These are phyloP conservation scores for Ganoderma lingzhi DNA, from an alignment of 1,284 basidiomycete genomes.

Conservation along the genomic window DNA sequence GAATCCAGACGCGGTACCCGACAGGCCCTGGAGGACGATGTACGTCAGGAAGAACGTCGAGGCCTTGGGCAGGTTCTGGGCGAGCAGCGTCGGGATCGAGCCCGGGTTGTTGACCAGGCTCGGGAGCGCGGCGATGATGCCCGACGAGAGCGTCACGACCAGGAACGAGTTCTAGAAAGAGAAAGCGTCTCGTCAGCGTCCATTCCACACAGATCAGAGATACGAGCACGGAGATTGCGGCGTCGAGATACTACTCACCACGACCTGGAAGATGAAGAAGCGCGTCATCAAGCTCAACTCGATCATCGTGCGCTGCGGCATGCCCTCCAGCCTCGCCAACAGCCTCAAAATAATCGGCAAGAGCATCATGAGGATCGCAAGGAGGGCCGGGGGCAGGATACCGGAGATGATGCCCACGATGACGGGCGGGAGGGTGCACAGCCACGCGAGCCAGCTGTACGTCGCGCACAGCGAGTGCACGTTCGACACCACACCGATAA, in stretches of 20 bases:
- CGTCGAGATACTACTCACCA: slow-evolving; percentile 67
- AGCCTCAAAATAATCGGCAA: slow-evolving; percentile 87
- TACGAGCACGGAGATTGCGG: no score
- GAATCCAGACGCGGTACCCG: slow-evolving; percentile 82
- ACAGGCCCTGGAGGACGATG: slow-evolving; percentile 74
- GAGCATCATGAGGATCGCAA: slow-evolving; percentile 92
- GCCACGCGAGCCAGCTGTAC: slow-evolving; percentile 83
- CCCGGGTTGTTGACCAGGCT: slow-evolving; percentile 68
- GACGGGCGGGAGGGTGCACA: slow-evolving; percentile 70
- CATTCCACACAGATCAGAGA: background rate
- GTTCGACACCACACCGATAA: slow-evolving; percentile 90
- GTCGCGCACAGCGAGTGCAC: slow-evolving; percentile 74
- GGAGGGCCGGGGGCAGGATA: slow-evolving; percentile 85
- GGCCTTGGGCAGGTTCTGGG: slow-evolving; percentile 81
- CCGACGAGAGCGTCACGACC: slow-evolving; percentile 84
- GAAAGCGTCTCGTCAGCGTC: background rate
- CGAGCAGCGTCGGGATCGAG: slow-evolving; percentile 72
- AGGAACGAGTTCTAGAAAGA: slow-evolving; percentile 85
- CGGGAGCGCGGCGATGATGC: slow-evolving; percentile 77
- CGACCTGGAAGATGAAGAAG: slow-evolving; percentile 92
- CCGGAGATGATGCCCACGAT: slow-evolving; percentile 91
- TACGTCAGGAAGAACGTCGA: slow-evolving; percentile 96
- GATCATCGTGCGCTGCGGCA: slow-evolving; percentile 81
- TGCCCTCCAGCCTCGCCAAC: slow-evolving; percentile 83
- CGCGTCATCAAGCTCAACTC: slow-evolving; percentile 93